A percentile compares a stretch with the other conserved stretches of the same genome.
phyloP scores from a whole-genome alignment of 2,329 filamentous ascomycete species.

The Ascochyta clinopodiicola region DNA sequence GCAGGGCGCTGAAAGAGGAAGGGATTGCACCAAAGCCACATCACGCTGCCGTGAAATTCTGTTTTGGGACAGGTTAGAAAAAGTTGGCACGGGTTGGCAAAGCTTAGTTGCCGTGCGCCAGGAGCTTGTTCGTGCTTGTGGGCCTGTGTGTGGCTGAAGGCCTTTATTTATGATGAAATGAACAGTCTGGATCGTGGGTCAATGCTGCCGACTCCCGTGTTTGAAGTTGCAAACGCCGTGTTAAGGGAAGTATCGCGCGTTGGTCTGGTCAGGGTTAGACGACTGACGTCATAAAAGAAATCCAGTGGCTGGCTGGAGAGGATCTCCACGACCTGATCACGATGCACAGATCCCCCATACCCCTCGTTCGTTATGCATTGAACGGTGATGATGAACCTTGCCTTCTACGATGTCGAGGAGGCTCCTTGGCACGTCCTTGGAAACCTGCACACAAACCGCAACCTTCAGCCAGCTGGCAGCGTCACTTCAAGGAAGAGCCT shows the following conservation, averaged over 20 bases:
- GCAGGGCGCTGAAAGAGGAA: slow-evolving; percentile 9
- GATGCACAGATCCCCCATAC: not conserved
- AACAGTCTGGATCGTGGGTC: slow-evolving; percentile 8
- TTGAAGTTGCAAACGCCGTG: not conserved
- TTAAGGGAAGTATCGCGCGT: not conserved
- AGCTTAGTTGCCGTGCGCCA: slow-evolving; percentile 25
- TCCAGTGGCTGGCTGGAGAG: too few species aligned
- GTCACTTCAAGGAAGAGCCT: too few species aligned
- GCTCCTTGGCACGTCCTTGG: too few species aligned
- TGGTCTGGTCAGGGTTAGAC: not conserved
- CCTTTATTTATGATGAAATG: slow-evolving; percentile 16
- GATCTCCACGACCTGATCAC: too few species aligned
- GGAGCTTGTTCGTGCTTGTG: slow-evolving; percentile 27
- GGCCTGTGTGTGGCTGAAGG: slow-evolving; percentile 29
- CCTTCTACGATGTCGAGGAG: too few species aligned
- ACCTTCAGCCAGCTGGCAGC: too few species aligned
- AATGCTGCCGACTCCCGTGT: slow-evolving; percentile 13
- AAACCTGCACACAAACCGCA: too few species aligned
- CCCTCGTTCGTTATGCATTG: too few species aligned
- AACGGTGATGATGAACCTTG: too few species aligned
- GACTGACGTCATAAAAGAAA: slow-evolving; percentile 1
- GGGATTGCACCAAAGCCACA: slow-evolving; percentile 15
- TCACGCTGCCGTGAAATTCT: slow-evolving; percentile 2
- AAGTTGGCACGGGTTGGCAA: slow-evolving; percentile 21
- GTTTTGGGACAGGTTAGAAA: slow-evolving; percentile 11